phyloP scores from a whole-genome alignment of 129 eudicot species.

The Scalesia atractyloides region DNA sequence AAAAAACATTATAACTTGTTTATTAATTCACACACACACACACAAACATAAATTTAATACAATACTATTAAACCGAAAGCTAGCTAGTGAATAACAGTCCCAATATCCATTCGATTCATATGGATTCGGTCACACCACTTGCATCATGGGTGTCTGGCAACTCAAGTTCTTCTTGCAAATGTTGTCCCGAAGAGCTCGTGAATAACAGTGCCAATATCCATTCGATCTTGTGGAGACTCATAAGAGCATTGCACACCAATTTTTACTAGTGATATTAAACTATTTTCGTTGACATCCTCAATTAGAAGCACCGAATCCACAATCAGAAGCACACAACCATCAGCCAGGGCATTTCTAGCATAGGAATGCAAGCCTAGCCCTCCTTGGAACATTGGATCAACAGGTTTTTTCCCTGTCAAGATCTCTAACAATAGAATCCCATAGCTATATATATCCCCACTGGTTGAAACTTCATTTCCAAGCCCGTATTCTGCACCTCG shows the following conservation, averaged over 20 bases:
- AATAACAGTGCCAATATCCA: slow-evolving; percentile 11
- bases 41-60: too few species aligned
- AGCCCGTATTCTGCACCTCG: slow-evolving; percentile 34
- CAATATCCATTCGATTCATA: too few species aligned
- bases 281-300: neutral
- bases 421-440: slow-evolving; percentile 41
- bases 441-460: slow-evolving; percentile 40
- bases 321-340: slow-evolving; percentile 21
- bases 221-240: neutral
- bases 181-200: slow-evolving; percentile 7
- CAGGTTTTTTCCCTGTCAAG: slow-evolving; percentile 33
- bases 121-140: neutral
- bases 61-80: too few species aligned
- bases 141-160: neutral
- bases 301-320: slow-evolving; percentile 21
- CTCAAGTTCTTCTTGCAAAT: neutral
- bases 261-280: neutral
- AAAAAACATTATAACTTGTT: too few species aligned
- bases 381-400: slow-evolving; percentile 27
- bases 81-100: too few species aligned
- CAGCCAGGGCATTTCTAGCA: slow-evolving; percentile 20
- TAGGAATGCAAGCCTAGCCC: slow-evolving; percentile 26
- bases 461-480: slow-evolving; percentile 33
- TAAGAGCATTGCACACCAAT: slow-evolving; percentile 7
- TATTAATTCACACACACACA: too few species aligned